These are phyloP conservation scores for Colletotrichum aenigma DNA, from an alignment of 2,329 filamentous ascomycete genomes.

Conservation along the genomic window DNA sequence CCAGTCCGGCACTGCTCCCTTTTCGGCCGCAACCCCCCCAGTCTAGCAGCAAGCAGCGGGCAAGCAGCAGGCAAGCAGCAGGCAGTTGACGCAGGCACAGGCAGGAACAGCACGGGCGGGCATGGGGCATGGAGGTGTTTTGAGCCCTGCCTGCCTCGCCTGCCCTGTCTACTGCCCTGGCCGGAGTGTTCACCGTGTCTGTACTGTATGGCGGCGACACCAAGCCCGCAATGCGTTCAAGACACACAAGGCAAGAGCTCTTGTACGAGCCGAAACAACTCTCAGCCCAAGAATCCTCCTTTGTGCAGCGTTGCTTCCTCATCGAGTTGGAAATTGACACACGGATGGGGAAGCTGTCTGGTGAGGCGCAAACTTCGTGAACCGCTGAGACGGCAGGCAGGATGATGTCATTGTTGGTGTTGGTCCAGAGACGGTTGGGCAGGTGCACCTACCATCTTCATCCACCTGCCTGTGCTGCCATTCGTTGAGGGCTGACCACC, in stretches of 20 bases:
- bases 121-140: not conserved
- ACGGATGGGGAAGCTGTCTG: not conserved
- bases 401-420: conserved; percentile 17
- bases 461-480: not conserved
- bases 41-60: not conserved
- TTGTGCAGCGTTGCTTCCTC: not conserved
- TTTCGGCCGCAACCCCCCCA: not conserved
- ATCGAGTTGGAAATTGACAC: not conserved
- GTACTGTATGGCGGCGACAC: not conserved
- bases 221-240: not conserved
- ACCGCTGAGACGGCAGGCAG: not conserved
- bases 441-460: conserved; percentile 7
- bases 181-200: not conserved
- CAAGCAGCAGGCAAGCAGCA: not conserved
- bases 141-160: not conserved
- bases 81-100: conserved; percentile 9
- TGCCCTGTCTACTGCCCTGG: not conserved
- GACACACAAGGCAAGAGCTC: not conserved
- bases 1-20: not conserved
- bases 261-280: conserved; percentile 2
- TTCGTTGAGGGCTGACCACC: not conserved
- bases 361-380: not conserved
- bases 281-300: not conserved
- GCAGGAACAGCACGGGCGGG: not conserved
- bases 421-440: not conserved